phyloP scores from a whole-genome alignment of 2,329 filamentous ascomycete genomes.

The Colletotrichum limetticola region DNA sequence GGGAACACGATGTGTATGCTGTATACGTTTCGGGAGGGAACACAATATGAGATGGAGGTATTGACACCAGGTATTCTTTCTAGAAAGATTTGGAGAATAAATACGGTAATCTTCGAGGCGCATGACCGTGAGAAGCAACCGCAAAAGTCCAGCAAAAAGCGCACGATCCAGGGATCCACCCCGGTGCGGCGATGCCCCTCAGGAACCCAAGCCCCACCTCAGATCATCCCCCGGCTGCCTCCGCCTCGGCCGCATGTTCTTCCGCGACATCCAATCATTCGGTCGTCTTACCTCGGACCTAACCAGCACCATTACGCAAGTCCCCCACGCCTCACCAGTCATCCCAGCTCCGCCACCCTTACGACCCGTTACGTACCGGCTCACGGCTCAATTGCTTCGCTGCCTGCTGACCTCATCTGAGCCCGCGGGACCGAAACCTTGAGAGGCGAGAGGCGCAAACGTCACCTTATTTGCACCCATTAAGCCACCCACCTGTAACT shows the following conservation, averaged over 20 bases:
- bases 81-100: background rate
- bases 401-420: conserved; percentile 21
- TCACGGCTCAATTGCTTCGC: conserved; percentile 15
- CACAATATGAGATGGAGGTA: too few species aligned
- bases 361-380: background rate
- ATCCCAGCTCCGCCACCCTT: conserved; percentile 22
- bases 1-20: background rate
- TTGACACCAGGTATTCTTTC: background rate
- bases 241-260: conserved; percentile 18
- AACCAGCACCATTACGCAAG: conserved; percentile 24
- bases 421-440: background rate
- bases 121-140: background rate
- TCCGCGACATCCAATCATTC: background rate
- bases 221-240: background rate
- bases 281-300: background rate
- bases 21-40: too few species aligned
- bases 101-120: background rate
- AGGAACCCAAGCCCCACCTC: background rate
- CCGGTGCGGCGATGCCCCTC: background rate
- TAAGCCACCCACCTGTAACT: too few species aligned
- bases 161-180: background rate
- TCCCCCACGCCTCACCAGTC: background rate
- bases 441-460: conserved; percentile 3
- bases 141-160: background rate
- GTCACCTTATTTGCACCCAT: conserved; percentile 20